Evolutionary conservation across 2,329 filamentous ascomycete genomes (phyloP).

Genomic region (Trichoderma hamatum): DNA sequence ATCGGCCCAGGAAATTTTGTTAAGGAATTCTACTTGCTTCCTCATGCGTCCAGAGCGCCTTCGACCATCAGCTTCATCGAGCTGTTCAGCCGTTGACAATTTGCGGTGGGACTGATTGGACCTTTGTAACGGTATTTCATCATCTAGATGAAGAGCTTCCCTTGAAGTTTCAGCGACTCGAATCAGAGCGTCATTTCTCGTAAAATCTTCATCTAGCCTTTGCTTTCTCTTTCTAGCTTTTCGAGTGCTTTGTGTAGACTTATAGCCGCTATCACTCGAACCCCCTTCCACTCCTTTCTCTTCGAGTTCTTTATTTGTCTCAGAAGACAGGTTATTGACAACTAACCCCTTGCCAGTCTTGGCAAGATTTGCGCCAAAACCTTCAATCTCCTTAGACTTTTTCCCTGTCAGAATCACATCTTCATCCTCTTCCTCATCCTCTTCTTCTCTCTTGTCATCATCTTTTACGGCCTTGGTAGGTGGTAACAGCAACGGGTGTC

Average conservation of each 20-base stretch:
- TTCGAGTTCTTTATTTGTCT: neutral
- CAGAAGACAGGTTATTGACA: neutral
- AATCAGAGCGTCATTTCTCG: neutral
- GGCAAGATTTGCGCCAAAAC: neutral
- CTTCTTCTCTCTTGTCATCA: constrained; percentile 31
- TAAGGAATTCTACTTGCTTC: constrained; percentile 38
- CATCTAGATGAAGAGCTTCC: neutral
- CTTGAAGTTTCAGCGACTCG: neutral
- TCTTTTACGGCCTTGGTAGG: constrained; percentile 24
- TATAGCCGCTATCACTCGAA: constrained; percentile 18
- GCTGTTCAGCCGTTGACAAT: constrained; percentile 17
- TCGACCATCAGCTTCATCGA: constrained; percentile 23
- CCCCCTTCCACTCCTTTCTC: constrained; percentile 3
- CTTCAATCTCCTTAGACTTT: constrained; percentile 8
- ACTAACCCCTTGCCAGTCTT: neutral
- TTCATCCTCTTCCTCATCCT: constrained; percentile 35
- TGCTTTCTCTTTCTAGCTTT: constrained; percentile 21
- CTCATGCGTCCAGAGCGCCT: constrained; percentile 36
- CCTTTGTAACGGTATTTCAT: neutral
- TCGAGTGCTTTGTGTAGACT: neutral
- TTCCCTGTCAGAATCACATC: constrained; percentile 28
- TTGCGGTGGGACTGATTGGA: neutral
- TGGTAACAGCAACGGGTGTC: neutral
- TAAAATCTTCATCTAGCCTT: neutral
- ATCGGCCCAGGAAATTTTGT: constrained; percentile 38